Evolutionary conservation across 164 flowering plant genomes (phyloP).

Genomic region (Annona cherimola): DNA sequence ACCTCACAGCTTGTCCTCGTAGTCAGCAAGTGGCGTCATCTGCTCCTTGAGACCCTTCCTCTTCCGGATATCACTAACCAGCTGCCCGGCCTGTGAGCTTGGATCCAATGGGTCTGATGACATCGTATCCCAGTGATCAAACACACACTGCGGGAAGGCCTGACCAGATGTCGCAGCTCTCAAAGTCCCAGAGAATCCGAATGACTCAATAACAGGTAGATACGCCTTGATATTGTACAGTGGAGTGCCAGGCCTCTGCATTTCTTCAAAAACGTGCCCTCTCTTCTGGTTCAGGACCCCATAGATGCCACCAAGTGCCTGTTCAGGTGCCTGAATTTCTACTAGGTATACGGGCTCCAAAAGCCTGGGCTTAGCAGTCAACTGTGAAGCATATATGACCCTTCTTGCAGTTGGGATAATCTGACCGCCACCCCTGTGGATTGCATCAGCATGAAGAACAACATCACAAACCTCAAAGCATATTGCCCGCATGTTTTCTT

Average conservation of each 20-base stretch:
- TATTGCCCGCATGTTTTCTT: conserved; percentile 36
- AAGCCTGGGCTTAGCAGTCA: conserved; percentile 31
- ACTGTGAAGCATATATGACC: conserved; percentile 30
- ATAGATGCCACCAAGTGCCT: conserved; percentile 38
- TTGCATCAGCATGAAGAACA: conserved; percentile 33
- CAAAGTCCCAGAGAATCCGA: conserved; percentile 37
- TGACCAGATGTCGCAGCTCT: conserved; percentile 56
- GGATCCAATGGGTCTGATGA: conserved; percentile 42
- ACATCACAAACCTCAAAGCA: conserved; percentile 40
- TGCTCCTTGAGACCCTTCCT: conserved; percentile 54
- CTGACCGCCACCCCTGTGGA: conserved; percentile 36
- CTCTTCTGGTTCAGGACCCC: conserved; percentile 44
- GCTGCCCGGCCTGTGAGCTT: conserved; percentile 29
- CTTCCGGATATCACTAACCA: conserved; percentile 38
- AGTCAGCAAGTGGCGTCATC: conserved; percentile 47
- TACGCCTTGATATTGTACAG: conserved; percentile 50
- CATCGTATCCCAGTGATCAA: conserved; percentile 62
- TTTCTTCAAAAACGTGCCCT: conserved; percentile 30
- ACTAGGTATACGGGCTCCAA: conserved; percentile 22
- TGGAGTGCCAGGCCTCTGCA: conserved; percentile 57
- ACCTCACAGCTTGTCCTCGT: conserved; percentile 43
- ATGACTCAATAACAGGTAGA: conserved; percentile 47
- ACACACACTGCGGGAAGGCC: conserved; percentile 53
- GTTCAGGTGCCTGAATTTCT: conserved; percentile 22
- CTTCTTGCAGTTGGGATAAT: conserved; percentile 27